Evolutionary conservation across 2,329 filamentous ascomycete species (phyloP).

Genomic region (Phialophora chinensis): DNA sequence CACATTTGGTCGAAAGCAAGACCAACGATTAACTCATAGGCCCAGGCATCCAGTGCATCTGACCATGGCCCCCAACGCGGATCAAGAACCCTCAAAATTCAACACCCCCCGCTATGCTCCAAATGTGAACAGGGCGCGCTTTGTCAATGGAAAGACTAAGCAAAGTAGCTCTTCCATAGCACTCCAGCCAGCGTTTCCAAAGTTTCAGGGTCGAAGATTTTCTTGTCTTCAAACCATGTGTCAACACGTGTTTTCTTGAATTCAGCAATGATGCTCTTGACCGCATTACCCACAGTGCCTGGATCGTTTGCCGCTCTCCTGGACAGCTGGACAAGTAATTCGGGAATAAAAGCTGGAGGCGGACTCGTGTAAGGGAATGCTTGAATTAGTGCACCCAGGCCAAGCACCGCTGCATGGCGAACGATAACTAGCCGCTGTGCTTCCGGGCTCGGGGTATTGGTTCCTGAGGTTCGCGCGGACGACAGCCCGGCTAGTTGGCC

Average conservation of each 20-base stretch:
- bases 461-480: constrained; percentile 52
- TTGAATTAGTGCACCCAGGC: constrained; percentile 86
- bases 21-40: background rate
- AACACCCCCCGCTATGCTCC: constrained; percentile 31
- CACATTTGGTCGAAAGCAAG: background rate
- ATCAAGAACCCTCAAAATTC: background rate
- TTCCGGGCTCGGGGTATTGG: constrained; percentile 58
- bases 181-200: constrained; percentile 95
- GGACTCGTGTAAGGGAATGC: constrained; percentile 96
- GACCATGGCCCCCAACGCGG: background rate
- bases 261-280: constrained; percentile 90
- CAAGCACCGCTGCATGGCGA: constrained; percentile 88
- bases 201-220: constrained; percentile 82
- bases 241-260: constrained; percentile 99
- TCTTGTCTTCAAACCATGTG: constrained; percentile 89
- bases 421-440: constrained; percentile 77
- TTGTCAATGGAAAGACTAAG: constrained; percentile 52
- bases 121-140: background rate
- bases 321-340: constrained; percentile 84
- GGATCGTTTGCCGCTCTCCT: constrained; percentile 84
- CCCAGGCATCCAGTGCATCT: background rate
- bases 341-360: constrained; percentile 91
- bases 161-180: constrained; percentile 99
- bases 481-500: constrained; percentile 39
- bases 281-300: constrained; percentile 92